phyloP scores from a whole-genome alignment of 2,329 filamentous ascomycete species.

The Botryotinia calthae region DNA sequence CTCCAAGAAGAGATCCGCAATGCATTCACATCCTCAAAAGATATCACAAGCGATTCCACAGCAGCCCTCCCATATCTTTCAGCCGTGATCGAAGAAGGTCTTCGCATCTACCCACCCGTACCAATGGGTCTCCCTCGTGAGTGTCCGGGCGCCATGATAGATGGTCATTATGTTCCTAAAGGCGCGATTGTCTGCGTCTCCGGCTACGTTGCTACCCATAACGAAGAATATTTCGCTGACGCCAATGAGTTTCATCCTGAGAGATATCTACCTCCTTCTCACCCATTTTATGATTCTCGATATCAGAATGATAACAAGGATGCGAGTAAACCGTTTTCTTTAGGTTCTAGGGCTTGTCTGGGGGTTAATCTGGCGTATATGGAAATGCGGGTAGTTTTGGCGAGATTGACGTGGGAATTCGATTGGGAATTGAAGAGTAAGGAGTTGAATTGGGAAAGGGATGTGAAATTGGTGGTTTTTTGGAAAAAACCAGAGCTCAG shows the following conservation, averaged over 20 bases:
- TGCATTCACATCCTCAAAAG: not conserved
- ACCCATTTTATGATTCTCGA: conserved; percentile 5
- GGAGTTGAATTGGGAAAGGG: conserved; percentile 14
- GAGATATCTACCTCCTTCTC: conserved; percentile 5
- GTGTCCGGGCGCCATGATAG: conserved; percentile 9
- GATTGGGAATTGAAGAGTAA: conserved; percentile 10
- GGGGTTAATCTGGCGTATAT: conserved; percentile 18
- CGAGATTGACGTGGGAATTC: conserved; percentile 14
- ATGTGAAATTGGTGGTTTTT: conserved; percentile 1
- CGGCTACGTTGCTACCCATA: not conserved
- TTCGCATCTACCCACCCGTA: conserved; percentile 17
- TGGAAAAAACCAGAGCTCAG: conserved; percentile 17
- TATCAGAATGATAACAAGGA: conserved; percentile 17
- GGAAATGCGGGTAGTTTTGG: conserved; percentile 16
- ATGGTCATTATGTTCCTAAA: conserved; percentile 5
- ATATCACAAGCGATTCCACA: conserved; percentile 14
- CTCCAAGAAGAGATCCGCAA: conserved; percentile 2
- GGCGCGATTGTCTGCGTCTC: conserved; percentile 1
- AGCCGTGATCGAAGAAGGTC: conserved; percentile 20
- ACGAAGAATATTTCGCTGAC: conserved; percentile 7
- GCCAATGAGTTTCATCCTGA: conserved; percentile 11
- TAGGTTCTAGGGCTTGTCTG: conserved; percentile 4
- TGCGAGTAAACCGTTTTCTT: conserved; percentile 4
- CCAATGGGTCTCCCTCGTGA: conserved; percentile 14
- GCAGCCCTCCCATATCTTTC: conserved; percentile 10